Evolutionary conservation across 441 rosid genomes (phyloP).

Genomic region (Croton setiger): DNA sequence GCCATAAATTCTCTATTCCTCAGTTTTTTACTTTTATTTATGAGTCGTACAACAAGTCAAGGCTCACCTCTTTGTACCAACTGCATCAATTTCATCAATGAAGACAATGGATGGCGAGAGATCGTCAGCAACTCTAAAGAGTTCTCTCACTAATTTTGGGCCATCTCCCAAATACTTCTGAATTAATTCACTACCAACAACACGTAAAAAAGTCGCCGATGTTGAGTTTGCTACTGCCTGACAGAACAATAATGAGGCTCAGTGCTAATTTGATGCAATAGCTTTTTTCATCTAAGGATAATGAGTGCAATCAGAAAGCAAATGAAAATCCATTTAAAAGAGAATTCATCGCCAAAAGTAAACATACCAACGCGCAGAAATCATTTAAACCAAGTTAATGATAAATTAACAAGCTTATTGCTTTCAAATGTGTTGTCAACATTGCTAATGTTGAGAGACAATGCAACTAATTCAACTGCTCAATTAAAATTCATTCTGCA

Average conservation of each 20-base stretch:
- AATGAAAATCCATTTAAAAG: neutral
- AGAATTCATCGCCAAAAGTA: slow-evolving; percentile 50
- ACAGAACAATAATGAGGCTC: slow-evolving; percentile 12
- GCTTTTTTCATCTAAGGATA: slow-evolving; percentile 3
- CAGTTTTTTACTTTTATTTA: neutral
- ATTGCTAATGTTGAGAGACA: neutral
- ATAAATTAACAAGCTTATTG: neutral
- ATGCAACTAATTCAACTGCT: neutral
- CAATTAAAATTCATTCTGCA: neutral
- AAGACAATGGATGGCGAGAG: slow-evolving; percentile 96
- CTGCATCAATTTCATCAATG: slow-evolving; percentile 94
- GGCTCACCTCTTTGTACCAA: slow-evolving; percentile 75
- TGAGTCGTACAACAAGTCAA: neutral
- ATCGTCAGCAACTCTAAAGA: slow-evolving; percentile 94
- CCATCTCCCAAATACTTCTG: slow-evolving; percentile 97
- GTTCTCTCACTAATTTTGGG: slow-evolving; percentile 92
- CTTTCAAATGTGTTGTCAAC: neutral
- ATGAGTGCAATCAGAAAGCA: neutral
- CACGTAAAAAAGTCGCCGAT: slow-evolving; percentile 91
- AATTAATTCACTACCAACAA: slow-evolving; percentile 92
- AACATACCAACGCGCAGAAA: slow-evolving; percentile 65
- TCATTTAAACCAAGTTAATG: slow-evolving; percentile 10
- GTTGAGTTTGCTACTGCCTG: slow-evolving; percentile 98
- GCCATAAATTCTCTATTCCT: slow-evolving; percentile 13
- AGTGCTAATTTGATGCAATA: neutral